Evolutionary conservation across 257 asterid genomes (phyloP), one percentile per base, ranked within the genome.

Genomic region (Linaria vulgaris): DNA sequence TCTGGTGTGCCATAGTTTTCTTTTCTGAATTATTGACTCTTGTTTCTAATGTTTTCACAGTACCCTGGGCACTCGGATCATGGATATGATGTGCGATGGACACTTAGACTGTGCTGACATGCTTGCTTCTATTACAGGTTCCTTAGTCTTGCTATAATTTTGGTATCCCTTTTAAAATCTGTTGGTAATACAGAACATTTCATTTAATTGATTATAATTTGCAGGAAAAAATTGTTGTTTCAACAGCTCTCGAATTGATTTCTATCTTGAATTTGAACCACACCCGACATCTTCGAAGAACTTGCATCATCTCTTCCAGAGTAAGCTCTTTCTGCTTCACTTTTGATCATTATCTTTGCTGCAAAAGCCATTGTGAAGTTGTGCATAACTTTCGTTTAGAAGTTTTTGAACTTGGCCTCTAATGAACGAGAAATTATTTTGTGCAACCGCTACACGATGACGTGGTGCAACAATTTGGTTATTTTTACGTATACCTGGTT

Each of bases 171-270:
- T 17, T 8, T 45, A 14, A 6, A 16, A 38, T 37, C 57, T 41
- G 27, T 49, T 48, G 24, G 45, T 43, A 48, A 48, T 46, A 15
- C 15, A 34, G 23, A 39, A 63, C 13, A 13, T 31, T 23, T 41
- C 27, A 17, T 39, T 19, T 15, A 67, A 55, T 63, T 56, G 23
- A 43, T 76, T 65, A 23, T 46, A 34, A 27, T 47, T 67, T 81
- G 77, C 95, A 92, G 99, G 99, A 74, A 63, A 78, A 74, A 89
- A 84, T 65, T 92, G 99, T 82, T 92, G 97, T 81, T 87, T 89
- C 88, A 92, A 92, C 67, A 74, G 80, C 84, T 85, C 97, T 4
- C 85, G 91, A 67, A 82, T 89, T 16, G 84, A 82, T 58, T 73
- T 73, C 77, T 92, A 89, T 75, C 99, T 92, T 22, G 90, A 82